These are phyloP conservation scores for Chaetomium sp. DNA, from an alignment of 2,329 filamentous ascomycete species.

Conservation along the genomic window DNA sequence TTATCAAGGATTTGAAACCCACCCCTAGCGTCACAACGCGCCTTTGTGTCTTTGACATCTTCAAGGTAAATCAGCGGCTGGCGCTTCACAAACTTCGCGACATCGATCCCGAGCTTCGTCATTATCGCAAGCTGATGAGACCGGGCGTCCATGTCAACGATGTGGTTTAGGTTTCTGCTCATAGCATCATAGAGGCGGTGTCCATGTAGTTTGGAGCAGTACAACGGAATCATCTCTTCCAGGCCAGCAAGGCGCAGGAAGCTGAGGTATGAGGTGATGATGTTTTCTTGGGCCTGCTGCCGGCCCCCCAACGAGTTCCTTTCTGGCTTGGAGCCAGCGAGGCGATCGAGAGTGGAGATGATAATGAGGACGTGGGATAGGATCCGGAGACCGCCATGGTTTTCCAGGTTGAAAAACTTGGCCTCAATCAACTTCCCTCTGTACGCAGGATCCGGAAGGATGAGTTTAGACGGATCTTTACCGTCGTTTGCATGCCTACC, in stretches of 20 bases:
- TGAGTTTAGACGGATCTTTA: constrained; percentile 34
- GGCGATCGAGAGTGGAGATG: constrained; percentile 57
- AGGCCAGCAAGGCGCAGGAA: constrained; percentile 66
- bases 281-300: constrained; percentile 57
- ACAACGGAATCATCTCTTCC: constrained; percentile 75
- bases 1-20: constrained; percentile 47
- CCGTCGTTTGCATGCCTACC: constrained; percentile 42
- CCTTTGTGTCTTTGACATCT: constrained; percentile 36
- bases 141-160: constrained; percentile 60
- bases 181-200: constrained; percentile 63
- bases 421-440: constrained; percentile 33
- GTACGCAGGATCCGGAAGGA: constrained; percentile 34
- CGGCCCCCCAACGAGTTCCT: constrained; percentile 30
- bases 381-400: constrained; percentile 61
- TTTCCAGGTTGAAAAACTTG: constrained; percentile 48
- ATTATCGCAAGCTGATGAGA: constrained; percentile 67
- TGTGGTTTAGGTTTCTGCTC: constrained; percentile 67
- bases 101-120: constrained; percentile 65
- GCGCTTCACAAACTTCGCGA: constrained; percentile 64
- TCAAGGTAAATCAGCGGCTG: constrained; percentile 52
- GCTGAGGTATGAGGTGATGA: constrained; percentile 75
- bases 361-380: constrained; percentile 61
- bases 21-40: constrained; percentile 35
- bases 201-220: constrained; percentile 69
- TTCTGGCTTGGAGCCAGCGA: constrained; percentile 31